A percentile compares a stretch with the other conserved stretches of the same genome.
These are phyloP conservation scores for Fusarium denticulatum DNA, from an alignment of 2,329 filamentous ascomycete species.

Conservation along the genomic window DNA sequence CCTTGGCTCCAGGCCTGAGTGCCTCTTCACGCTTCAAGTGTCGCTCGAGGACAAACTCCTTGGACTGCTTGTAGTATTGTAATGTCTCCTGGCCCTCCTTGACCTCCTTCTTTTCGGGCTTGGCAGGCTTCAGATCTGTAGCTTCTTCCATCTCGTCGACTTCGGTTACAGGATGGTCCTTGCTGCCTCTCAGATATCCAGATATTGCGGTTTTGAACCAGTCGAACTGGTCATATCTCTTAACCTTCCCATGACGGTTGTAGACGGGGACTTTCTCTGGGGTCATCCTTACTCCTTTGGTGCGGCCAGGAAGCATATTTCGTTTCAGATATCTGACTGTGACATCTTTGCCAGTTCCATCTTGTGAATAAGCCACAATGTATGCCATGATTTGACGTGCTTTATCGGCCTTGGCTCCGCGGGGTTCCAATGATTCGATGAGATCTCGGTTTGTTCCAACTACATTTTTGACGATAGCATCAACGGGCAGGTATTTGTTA, in stretches of 20 bases:
- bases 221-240: slow-evolving; percentile 80
- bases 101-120: slow-evolving; percentile 76
- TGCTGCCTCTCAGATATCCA: slow-evolving; percentile 68
- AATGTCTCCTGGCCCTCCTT: slow-evolving; percentile 83
- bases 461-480: slow-evolving; percentile 74
- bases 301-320: slow-evolving; percentile 85
- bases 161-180: slow-evolving; percentile 67
- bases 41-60: slow-evolving; percentile 84
- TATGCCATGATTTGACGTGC: slow-evolving; percentile 92
- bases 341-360: slow-evolving; percentile 93
- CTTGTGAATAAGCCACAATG: slow-evolving; percentile 81
- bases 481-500: slow-evolving; percentile 80
- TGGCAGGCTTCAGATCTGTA: slow-evolving; percentile 77
- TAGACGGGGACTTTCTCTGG: slow-evolving; percentile 84
- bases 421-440: slow-evolving; percentile 80
- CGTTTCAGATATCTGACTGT: slow-evolving; percentile 90
- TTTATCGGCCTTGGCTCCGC: slow-evolving; percentile 84
- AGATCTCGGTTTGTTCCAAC: slow-evolving; percentile 79
- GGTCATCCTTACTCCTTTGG: slow-evolving; percentile 83
- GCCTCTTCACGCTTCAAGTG: slow-evolving; percentile 95
- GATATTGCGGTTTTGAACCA: slow-evolving; percentile 89
- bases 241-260: slow-evolving; percentile 79
- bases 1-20: slow-evolving; percentile 72
- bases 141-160: slow-evolving; percentile 83
- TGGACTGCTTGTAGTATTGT: slow-evolving; percentile 86